Evolutionary conservation across 208 protist species (phyloP).

Genomic region (Trypanosoma conorhini): DNA sequence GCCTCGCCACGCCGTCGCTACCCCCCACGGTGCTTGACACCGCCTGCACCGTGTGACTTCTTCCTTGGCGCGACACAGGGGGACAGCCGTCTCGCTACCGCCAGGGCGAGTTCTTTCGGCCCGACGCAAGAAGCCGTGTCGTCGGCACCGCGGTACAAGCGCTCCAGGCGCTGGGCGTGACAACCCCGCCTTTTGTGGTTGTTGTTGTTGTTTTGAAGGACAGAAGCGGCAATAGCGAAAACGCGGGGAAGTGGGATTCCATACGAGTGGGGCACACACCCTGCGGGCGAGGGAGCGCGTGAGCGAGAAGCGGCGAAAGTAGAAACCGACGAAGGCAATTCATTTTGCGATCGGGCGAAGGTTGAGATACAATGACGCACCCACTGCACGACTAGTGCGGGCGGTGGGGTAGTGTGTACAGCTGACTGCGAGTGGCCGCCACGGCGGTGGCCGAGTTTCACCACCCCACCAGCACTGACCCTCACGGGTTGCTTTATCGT

Average conservation of each 20-base stretch:
- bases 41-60: neutral
- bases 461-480: neutral
- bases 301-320: neutral
- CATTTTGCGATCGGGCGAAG: neutral
- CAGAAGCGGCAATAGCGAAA: neutral
- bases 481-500: neutral
- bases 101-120: neutral
- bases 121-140: neutral
- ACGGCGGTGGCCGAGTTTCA: neutral
- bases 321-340: neutral
- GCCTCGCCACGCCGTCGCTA: neutral
- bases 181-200: neutral
- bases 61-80: neutral
- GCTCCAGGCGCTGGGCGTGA: conserved; percentile 24
- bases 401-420: neutral
- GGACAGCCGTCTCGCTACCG: neutral
- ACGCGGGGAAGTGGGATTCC: neutral
- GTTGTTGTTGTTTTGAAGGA: neutral
- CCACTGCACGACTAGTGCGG: neutral
- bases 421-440: neutral
- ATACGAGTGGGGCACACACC: neutral
- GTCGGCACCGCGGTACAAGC: conserved; percentile 12
- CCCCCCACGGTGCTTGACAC: neutral
- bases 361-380: neutral
- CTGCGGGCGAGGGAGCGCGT: neutral